Conservation (phyloP, 2,329 filamentous ascomycete species). For the Thelonectria olida region DNA sequence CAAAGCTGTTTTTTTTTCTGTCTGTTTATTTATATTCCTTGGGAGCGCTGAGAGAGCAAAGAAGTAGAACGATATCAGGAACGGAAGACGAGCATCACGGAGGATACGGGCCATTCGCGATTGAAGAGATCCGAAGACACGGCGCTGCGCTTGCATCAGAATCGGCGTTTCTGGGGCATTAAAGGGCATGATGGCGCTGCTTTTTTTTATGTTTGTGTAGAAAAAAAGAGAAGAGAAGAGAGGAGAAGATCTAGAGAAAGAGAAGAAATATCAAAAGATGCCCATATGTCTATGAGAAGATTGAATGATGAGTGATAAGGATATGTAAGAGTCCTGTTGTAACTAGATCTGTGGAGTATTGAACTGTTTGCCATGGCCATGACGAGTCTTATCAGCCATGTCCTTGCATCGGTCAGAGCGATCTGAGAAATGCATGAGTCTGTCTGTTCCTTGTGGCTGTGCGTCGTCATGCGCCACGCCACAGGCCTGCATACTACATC, state of each 20-base stretch:
- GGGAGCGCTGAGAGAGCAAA: constrained; percentile 5
- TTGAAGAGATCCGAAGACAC: constrained; percentile 3
- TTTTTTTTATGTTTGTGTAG: constrained; percentile 32
- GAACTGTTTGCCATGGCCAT: no score
- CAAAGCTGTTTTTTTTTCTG: constrained; percentile 1
- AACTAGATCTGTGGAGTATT: no score
- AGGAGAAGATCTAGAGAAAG: not conserved
- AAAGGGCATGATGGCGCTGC: constrained; percentile 42
- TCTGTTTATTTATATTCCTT: constrained; percentile 7
- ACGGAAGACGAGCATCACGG: constrained; percentile 8
- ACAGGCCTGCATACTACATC: no score
- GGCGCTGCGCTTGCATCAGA: constrained; percentile 41
- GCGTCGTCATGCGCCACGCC: no score
- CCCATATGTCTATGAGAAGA: not conserved
- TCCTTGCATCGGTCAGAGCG: no score
- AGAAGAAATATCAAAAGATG: constrained; percentile 4
- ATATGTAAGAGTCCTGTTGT: not conserved
- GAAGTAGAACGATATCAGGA: not conserved
- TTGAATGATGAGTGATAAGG: constrained; percentile 1
- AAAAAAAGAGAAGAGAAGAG: not conserved
- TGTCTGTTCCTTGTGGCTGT: no score
- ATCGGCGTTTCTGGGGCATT: constrained; percentile 41
- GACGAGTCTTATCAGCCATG: no score
- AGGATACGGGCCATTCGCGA: constrained; percentile 9
- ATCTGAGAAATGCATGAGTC: no score